Conservation (phyloP, 768 basidiomycete species). For the Suillus brevipes region DNA sequence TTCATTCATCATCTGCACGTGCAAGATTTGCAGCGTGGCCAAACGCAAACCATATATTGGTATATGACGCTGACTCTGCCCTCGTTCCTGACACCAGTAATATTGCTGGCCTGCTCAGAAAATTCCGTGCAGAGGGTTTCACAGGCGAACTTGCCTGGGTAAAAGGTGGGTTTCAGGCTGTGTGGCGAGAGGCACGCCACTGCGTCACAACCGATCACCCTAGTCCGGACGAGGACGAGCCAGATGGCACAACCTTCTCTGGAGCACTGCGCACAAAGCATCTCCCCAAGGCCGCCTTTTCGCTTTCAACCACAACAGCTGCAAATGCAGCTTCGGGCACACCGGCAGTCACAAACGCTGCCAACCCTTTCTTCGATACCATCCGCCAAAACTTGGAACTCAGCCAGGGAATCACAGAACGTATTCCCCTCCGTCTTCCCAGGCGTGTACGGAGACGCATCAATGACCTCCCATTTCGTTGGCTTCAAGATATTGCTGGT, state of each 20-base stretch:
- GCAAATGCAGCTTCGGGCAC: conserved; percentile 22
- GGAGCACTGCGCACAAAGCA: conserved; percentile 52
- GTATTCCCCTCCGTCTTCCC: conserved; percentile 71
- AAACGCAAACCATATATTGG: conserved; percentile 62
- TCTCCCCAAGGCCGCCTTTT: conserved; percentile 67
- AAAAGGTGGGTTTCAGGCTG: conserved; percentile 77
- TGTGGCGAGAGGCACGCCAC: conserved; percentile 54
- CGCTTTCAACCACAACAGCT: conserved; percentile 43
- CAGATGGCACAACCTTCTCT: conserved; percentile 33
- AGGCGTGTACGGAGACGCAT: conserved; percentile 53
- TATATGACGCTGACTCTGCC: conserved; percentile 82
- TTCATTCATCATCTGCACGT: conserved; percentile 62
- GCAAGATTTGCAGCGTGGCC: conserved; percentile 61
- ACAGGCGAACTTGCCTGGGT: conserved; percentile 73
- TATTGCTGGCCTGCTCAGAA: conserved; percentile 70
- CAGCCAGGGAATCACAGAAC: conserved; percentile 69
- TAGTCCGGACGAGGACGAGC: conserved; percentile 50
- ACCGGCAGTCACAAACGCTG: conserved; percentile 30
- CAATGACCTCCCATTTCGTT: conserved; percentile 75
- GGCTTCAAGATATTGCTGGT: conserved; percentile 72
- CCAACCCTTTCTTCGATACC: conserved; percentile 94
- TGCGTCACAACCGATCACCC: conserved; percentile 54
- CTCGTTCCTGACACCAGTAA: conserved; percentile 63
- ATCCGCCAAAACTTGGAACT: conserved; percentile 89
- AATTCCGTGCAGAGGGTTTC: conserved; percentile 65